phyloP scores from a whole-genome alignment of 31 red algal species.

The Odonthalia washingtoniensis region DNA sequence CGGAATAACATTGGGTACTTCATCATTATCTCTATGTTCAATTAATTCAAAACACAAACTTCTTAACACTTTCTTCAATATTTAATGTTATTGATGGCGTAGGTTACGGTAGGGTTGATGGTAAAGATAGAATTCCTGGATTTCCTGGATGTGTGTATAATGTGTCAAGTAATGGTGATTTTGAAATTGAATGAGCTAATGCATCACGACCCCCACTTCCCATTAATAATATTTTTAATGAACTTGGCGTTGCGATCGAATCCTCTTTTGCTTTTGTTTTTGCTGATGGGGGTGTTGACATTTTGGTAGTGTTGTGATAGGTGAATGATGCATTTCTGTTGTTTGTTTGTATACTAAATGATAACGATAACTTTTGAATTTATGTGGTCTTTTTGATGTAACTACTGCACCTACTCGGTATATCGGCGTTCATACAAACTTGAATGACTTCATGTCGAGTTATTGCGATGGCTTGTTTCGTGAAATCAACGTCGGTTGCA shows the following conservation, averaged over 20 bases:
- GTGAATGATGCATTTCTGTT: too few species aligned
- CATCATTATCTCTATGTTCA: conserved; percentile 83
- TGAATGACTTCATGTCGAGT: too few species aligned
- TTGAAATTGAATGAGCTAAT: conserved; percentile 61
- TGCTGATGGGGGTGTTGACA: too few species aligned
- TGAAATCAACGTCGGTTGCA: too few species aligned
- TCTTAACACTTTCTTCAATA: conserved; percentile 46
- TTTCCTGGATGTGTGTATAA: conserved; percentile 89
- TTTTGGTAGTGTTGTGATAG: too few species aligned
- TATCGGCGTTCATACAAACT: too few species aligned
- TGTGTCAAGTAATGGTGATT: conserved; percentile 60
- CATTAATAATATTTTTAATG: conserved; percentile 81
- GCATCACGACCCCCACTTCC: conserved; percentile 96
- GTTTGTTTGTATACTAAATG: too few species aligned
- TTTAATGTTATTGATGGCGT: conserved; percentile 70
- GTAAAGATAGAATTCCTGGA: conserved; percentile 59
- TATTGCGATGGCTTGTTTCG: too few species aligned
- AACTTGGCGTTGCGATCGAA: not conserved
- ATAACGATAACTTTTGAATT: too few species aligned
- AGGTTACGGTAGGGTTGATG: conserved; percentile 14
- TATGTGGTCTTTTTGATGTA: too few species aligned
- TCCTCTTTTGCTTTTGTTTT: too few species aligned
- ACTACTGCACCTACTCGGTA: too few species aligned
- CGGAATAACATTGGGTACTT: conserved; percentile 77
- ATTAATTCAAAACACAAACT: conserved; percentile 75